Conservation (phyloP, 2,329 filamentous ascomycete genomes). For the Exophiala xenobiotica region DNA sequence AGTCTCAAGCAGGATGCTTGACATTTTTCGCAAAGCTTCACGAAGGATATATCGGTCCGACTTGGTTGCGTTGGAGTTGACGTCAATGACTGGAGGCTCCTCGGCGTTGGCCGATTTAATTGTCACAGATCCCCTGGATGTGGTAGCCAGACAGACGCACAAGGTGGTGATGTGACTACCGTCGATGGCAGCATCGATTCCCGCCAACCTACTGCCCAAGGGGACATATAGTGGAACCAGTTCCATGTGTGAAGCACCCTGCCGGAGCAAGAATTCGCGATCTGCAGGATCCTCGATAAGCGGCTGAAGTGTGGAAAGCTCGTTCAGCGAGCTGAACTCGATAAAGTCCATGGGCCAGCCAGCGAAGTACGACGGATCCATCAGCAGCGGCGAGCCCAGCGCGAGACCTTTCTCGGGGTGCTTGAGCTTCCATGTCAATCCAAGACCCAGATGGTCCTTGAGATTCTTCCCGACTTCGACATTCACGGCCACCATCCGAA, state of each 20-base stretch:
- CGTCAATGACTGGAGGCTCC: constrained; percentile 43
- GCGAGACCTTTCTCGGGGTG: constrained; percentile 38
- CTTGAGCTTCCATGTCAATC: constrained; percentile 30
- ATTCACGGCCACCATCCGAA: constrained; percentile 34
- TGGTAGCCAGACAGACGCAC: constrained; percentile 32
- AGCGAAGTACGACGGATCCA: constrained; percentile 38
- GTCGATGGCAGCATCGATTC: constrained; percentile 8
- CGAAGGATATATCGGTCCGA: constrained; percentile 8
- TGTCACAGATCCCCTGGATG: constrained; percentile 51
- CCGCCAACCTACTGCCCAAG: constrained; percentile 5
- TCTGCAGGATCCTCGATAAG: constrained; percentile 6
- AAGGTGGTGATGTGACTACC: constrained; percentile 13
- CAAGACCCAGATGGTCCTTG: constrained; percentile 37
- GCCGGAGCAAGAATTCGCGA: constrained; percentile 9
- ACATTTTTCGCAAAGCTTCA: constrained; percentile 7
- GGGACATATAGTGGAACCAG: constrained; percentile 7
- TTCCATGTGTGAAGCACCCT: constrained; percentile 15
- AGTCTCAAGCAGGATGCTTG: constrained; percentile 28
- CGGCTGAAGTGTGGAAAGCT: constrained; percentile 4
- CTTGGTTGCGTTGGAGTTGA: constrained; percentile 42
- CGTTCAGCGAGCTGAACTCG: constrained; percentile 9
- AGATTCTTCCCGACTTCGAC: constrained; percentile 41
- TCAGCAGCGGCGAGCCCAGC: constrained; percentile 39
- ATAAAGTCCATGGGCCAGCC: constrained; percentile 43
- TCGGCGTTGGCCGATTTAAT: constrained; percentile 35